phyloP scores from a whole-genome alignment of 176 grass and related monocot genomes.

The Lolium perenne region DNA sequence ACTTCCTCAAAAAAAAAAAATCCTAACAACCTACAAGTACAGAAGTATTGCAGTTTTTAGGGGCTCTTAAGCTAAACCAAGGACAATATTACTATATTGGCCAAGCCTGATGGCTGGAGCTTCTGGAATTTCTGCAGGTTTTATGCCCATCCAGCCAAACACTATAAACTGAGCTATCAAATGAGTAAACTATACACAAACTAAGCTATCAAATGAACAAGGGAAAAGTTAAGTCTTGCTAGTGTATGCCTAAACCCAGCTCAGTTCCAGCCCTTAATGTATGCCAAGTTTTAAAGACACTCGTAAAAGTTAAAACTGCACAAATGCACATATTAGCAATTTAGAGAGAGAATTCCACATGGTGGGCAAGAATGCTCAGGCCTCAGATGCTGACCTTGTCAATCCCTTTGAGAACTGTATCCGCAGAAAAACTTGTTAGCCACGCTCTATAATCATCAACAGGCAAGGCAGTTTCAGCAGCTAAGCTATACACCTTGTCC shows the following conservation, averaged over 20 bases:
- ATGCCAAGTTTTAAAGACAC: slow-evolving; percentile 23
- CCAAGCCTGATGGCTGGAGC: slow-evolving; percentile 16
- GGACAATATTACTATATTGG: slow-evolving; percentile 5
- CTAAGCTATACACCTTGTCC: slow-evolving; percentile 80
- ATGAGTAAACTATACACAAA: slow-evolving; percentile 2
- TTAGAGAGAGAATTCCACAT: slow-evolving; percentile 28
- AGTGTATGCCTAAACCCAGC: neutral
- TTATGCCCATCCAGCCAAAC: slow-evolving; percentile 20
- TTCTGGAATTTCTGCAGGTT: slow-evolving; percentile 8
- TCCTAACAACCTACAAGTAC: slow-evolving; percentile 8
- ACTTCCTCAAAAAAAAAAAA: neutral
- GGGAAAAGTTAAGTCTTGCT: neutral
- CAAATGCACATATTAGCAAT: slow-evolving; percentile 17
- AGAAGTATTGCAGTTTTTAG: slow-evolving; percentile 28
- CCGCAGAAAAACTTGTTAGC: slow-evolving; percentile 68
- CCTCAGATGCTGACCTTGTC: slow-evolving; percentile 68
- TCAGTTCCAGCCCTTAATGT: slow-evolving; percentile 16
- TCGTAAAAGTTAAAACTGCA: slow-evolving; percentile 1
- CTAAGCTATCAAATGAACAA: slow-evolving; percentile 14
- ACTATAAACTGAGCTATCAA: slow-evolving; percentile 10
- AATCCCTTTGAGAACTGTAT: slow-evolving; percentile 63
- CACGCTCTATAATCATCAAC: slow-evolving; percentile 71
- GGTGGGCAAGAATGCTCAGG: slow-evolving; percentile 30
- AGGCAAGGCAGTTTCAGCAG: slow-evolving; percentile 67
- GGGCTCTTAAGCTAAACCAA: slow-evolving; percentile 9